Base-by-base conservation (phyloP, 768 basidiomycete species). In the Suillus clintonianus region DNA sequence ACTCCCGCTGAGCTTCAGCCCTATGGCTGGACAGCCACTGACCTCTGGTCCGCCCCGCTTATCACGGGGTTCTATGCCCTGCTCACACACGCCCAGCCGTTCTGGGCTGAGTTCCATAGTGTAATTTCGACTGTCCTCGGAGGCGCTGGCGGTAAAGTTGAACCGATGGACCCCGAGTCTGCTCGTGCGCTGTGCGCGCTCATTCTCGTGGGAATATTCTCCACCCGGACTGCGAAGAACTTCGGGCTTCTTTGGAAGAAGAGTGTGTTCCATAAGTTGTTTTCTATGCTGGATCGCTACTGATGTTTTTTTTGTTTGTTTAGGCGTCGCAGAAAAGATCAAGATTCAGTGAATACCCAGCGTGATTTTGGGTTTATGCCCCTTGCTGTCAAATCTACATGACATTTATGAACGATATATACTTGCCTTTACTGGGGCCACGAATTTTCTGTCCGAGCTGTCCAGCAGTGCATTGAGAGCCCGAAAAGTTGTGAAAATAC, bases 31-130 rank as follows among this genome's bases (percentile, higher is more conserved):
- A 90, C 88, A 43, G 86, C 88, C 27, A 84, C 86, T 0, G 95
- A 97, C 72, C 74, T 95, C 32, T 97, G 95, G 94, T 86, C 86
- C 75, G 93, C 95, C 10, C 89, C 92, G 6, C 76, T 88, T 67
- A 78, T 89, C 69, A 94, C 93, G 15, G 90, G 81, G 1, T 72
- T 95, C 13, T 95, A 92, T 71, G 88, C 94, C 61, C 84, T 88
- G 61, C 82, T 95, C 59, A 94, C 94, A 14, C 92, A 95, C 65
- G 89, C 92, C 2, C 94, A 96, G 72, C 91, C 94, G 0, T 90
- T 91, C 75, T 95, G 89, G 89, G 85, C 83, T 0, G 85, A 89
- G 30, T 61, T 82, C 50, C 87, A 89, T 66, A 66, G 71, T 5
- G 71, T 87, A 13, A 67, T 89, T 14, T 74, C 81, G 7, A 78